Evolutionary conservation across 2,329 filamentous ascomycete species (phyloP).

Genomic region (Colletotrichum lindemuthianum): DNA sequence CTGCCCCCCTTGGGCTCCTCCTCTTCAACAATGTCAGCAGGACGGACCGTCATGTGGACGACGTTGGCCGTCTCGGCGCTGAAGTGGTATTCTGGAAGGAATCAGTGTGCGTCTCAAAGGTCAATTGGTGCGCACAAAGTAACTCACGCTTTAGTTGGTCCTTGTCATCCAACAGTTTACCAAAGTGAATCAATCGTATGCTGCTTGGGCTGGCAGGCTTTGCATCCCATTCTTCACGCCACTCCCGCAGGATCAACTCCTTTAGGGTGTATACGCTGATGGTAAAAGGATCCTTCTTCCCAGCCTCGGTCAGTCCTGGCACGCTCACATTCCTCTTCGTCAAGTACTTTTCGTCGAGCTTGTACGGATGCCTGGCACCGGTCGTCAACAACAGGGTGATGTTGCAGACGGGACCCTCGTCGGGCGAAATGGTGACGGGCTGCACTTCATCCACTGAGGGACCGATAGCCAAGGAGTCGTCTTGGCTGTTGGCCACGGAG

Average conservation of each 20-base stretch:
- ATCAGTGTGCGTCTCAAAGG: conserved; percentile 6
- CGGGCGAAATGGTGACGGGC: conserved; percentile 44
- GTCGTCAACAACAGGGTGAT: conserved; percentile 87
- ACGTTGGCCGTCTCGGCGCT: conserved; percentile 80
- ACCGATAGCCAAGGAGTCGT: conserved; percentile 55
- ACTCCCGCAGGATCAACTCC: conserved; percentile 92
- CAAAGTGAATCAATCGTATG: conserved; percentile 92
- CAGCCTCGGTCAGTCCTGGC: conserved; percentile 69
- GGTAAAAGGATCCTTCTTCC: conserved; percentile 80
- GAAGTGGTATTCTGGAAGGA: conserved; percentile 77
- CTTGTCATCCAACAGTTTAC: conserved; percentile 91
- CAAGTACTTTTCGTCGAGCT: conserved; percentile 88
- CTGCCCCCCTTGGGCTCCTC: conserved; percentile 78
- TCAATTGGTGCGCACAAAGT: neutral
- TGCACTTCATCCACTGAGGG: conserved; percentile 54
- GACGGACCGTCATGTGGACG: conserved; percentile 93
- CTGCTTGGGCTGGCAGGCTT: conserved; percentile 87
- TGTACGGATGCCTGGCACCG: conserved; percentile 88
- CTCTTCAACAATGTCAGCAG: conserved; percentile 85
- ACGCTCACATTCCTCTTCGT: conserved; percentile 81
- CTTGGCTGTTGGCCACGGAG: conserved; percentile 44
- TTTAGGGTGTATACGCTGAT: conserved; percentile 95
- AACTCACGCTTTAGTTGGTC: conserved; percentile 80
- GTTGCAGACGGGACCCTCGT: conserved; percentile 62
- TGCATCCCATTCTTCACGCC: conserved; percentile 91